A percentile compares a stretch with the other conserved stretches of the same genome.
These are phyloP conservation scores for Fusarium musae DNA, from an alignment of 2,329 filamentous ascomycete genomes.

Conservation along the genomic window DNA sequence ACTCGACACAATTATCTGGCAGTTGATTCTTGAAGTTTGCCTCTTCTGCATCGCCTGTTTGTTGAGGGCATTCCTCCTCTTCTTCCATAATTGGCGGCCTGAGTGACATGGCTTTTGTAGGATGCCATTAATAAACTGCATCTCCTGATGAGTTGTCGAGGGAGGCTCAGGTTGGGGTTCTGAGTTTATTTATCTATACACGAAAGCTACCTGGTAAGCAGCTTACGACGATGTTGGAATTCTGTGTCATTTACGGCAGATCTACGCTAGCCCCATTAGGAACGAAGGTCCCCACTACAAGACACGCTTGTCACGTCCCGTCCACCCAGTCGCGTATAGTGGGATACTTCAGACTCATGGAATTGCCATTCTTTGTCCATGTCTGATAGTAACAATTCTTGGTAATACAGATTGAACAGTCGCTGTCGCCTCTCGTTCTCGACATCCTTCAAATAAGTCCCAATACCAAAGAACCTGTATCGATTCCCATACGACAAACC, in stretches of 20 bases:
- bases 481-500: not conserved
- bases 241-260: not conserved
- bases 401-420: not conserved
- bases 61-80: not conserved
- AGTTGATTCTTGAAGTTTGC: constrained; percentile 52
- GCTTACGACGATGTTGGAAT: not conserved
- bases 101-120: constrained; percentile 14
- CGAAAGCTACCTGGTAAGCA: constrained; percentile 28
- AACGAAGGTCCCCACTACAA: constrained; percentile 1
- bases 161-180: not conserved
- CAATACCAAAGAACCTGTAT: not conserved
- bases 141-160: not conserved
- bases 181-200: not conserved
- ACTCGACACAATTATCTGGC: constrained; percentile 87
- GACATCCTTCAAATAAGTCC: not conserved
- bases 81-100: constrained; percentile 14
- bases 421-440: not conserved
- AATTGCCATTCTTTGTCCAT: constrained; percentile 1
- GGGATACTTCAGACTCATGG: not conserved
- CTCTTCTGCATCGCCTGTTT: not conserved
- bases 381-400: not conserved
- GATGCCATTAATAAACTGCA: not conserved
- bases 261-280: constrained; percentile 20
- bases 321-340: constrained; percentile 39
- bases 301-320: constrained; percentile 33